Percentiles rank a stretch among this genome's conserved stretches.
Conservation (phyloP, 192 early-diverging fungal species). For the Coemansia sp. region DNA sequence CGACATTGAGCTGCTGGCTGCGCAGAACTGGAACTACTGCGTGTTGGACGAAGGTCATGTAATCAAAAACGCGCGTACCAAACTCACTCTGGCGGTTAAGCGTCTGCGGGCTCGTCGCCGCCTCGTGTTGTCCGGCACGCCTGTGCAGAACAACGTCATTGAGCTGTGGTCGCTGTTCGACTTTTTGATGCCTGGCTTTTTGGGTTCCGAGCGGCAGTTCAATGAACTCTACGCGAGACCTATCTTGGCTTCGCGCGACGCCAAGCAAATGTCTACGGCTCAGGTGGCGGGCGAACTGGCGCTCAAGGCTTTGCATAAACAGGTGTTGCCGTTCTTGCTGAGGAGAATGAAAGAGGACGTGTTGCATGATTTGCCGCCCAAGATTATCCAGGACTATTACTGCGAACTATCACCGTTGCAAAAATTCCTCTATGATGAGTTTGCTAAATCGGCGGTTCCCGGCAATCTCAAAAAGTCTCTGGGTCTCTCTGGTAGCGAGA, state of each 20-base stretch:
- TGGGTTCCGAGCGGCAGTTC: constrained; percentile 93
- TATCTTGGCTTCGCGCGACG: constrained; percentile 86
- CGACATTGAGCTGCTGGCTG: constrained; percentile 81
- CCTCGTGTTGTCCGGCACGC: constrained; percentile 95
- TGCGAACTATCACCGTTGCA: constrained; percentile 93
- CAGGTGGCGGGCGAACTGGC: constrained; percentile 57
- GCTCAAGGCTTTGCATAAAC: constrained; percentile 92
- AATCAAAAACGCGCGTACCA: constrained; percentile 94
- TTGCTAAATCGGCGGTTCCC: constrained; percentile 65
- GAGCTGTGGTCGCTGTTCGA: constrained; percentile 99
- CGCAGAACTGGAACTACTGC: constrained; percentile 88
- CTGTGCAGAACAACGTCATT: constrained; percentile 96
- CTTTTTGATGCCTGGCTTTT: constrained; percentile 98
- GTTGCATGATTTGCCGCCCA: constrained; percentile 92
- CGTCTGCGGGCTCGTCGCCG: constrained; percentile 83
- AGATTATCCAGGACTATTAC: constrained; percentile 99
- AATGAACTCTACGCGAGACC: constrained; percentile 93
- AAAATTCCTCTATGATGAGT: constrained; percentile 90
- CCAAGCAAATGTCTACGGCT: constrained; percentile 62
- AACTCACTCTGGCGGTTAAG: constrained; percentile 92
- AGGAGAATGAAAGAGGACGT: constrained; percentile 98
- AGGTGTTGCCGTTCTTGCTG: constrained; percentile 94
- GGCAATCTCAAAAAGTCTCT: constrained; percentile 34
- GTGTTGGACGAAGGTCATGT: constrained; percentile 98
- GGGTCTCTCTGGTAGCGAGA: constrained; percentile 15